phyloP scores from a whole-genome alignment of 305 asterid genomes.

The Fraxinus ornus region DNA sequence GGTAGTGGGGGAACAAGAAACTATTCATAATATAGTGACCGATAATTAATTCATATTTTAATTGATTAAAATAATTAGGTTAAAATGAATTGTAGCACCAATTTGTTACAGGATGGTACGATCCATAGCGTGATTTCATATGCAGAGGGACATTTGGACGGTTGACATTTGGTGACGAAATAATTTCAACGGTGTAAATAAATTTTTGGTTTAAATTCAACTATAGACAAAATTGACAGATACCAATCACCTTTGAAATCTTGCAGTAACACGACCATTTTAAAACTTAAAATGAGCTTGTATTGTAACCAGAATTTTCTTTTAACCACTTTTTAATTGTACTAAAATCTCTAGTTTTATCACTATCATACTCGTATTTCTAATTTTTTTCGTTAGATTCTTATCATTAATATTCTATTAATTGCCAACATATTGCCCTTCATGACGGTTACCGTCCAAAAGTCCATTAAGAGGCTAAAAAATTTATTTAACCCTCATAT shows the following conservation, averaged over 20 bases:
- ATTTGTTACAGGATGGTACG: no score
- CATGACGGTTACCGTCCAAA: not conserved
- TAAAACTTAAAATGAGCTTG: not conserved
- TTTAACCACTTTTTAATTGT: no score
- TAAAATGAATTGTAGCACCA: not conserved
- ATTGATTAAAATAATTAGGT: not conserved
- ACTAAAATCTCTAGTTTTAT: no score
- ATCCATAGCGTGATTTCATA: constrained; percentile 6
- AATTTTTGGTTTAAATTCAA: not conserved
- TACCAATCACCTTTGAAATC: not conserved
- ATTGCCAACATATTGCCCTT: not conserved
- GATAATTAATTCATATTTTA: not conserved
- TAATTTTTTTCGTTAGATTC: no score
- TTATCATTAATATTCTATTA: no score
- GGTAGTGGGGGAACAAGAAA: not conserved
- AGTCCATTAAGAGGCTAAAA: no score
- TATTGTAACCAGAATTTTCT: no score
- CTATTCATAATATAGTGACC: not conserved
- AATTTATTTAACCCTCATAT: no score
- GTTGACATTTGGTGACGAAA: constrained; percentile 21
- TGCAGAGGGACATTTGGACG: constrained; percentile 36
- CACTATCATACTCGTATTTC: not conserved
- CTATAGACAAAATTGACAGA: not conserved
- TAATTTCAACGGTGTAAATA: not conserved
- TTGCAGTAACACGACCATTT: not conserved